A percentile compares a stretch with the other conserved stretches of the same genome.
These are phyloP conservation scores for Marvania coccoides DNA, from an alignment of 139 green algal species.

Conservation along the genomic window DNA sequence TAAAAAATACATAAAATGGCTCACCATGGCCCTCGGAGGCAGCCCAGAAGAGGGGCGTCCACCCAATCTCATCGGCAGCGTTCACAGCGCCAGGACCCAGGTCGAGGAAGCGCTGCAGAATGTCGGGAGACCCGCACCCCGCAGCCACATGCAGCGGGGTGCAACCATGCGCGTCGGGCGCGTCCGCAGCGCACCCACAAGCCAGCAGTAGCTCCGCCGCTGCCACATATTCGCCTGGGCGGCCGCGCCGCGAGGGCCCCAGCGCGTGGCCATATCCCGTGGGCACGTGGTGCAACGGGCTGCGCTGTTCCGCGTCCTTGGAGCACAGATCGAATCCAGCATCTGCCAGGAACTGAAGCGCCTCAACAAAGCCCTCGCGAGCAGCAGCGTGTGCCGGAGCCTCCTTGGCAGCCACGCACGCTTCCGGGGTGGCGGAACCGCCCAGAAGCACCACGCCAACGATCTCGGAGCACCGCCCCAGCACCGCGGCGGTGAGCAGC, in stretches of 20 bases:
- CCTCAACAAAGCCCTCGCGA: slow-evolving; percentile 9
- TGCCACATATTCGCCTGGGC: not conserved
- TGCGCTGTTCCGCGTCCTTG: slow-evolving; percentile 2
- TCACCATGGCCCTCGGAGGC: slow-evolving; percentile 17
- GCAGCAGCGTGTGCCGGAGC: slow-evolving; percentile 21
- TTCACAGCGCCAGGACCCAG: not conserved
- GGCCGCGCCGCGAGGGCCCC: slow-evolving; percentile 2
- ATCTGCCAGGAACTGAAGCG: slow-evolving; percentile 7
- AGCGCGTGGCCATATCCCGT: not conserved
- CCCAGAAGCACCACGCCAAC: slow-evolving; percentile 17
- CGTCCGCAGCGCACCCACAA: slow-evolving; percentile 62
- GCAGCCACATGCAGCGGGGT: slow-evolving; percentile 87
- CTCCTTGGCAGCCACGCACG: slow-evolving; percentile 5
- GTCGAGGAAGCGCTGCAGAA: slow-evolving; percentile 15
- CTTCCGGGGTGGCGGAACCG: not conserved
- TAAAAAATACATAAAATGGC: not conserved
- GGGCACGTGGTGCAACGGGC: slow-evolving; percentile 16
- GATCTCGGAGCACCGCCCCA: slow-evolving; percentile 18
- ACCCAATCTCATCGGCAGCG: slow-evolving; percentile 1
- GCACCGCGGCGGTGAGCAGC: slow-evolving; percentile 16
- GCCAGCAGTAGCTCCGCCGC: slow-evolving; percentile 59
- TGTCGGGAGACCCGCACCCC: slow-evolving; percentile 48
- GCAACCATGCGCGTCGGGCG: slow-evolving; percentile 85
- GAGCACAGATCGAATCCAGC: slow-evolving; percentile 7
- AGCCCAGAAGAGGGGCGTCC: slow-evolving; percentile 27